Evolutionary conservation across 495 filamentous ascomycete genomes (phyloP), one percentile per base, ranked within the genome.

Genomic region (Neurospora sp.): DNA sequence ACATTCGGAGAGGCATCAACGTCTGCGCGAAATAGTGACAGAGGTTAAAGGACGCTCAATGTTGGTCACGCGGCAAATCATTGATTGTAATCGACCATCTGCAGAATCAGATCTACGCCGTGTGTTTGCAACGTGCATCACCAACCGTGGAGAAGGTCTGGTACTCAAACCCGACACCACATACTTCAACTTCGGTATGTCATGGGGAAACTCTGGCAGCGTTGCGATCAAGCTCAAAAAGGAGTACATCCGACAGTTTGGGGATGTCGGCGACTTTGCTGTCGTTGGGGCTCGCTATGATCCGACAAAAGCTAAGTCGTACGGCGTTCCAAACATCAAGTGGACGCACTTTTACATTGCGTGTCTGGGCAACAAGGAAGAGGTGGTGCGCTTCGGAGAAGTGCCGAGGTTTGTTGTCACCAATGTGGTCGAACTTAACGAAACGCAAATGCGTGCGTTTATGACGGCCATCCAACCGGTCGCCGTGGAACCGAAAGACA

Each of bases 191-290:
- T 87, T 91, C 5, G 76, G 79, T 39, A 75, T 80, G 14, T 73
- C 76, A 20, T 72, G 75, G 74, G 75, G 78, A 48, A 73, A 69
- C 59, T 85, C 81, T 41, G 82, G 75, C 41, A 85, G 84, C 70
- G 85, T 86, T 37, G 91, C 89, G 81, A 92, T 97, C 77, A 97
- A 97, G 81, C 78, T 97, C 38, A 97, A 97, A 79, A 96, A 94
- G 75, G 93, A 96, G 76, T 97, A 96, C 74, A 91, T 97, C n/a
- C 84, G 84, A 23, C 88, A 89, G 7, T 86, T 94, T 75, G 94
- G 93, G 2, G 93, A 96, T 76, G 90, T 92, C 48, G 89, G 91
- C 1, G 94, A 97, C 79, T 91, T 97, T 75, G 89, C 91, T 2
- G 85, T 95, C 8, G 82, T 97, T 40, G 94, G 92, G 5, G 93